Evolutionary conservation across 2,329 filamentous ascomycete genomes (phyloP), one percentile per base, ranked within the genome.

Genomic region (Monosporascus sp.): DNA sequence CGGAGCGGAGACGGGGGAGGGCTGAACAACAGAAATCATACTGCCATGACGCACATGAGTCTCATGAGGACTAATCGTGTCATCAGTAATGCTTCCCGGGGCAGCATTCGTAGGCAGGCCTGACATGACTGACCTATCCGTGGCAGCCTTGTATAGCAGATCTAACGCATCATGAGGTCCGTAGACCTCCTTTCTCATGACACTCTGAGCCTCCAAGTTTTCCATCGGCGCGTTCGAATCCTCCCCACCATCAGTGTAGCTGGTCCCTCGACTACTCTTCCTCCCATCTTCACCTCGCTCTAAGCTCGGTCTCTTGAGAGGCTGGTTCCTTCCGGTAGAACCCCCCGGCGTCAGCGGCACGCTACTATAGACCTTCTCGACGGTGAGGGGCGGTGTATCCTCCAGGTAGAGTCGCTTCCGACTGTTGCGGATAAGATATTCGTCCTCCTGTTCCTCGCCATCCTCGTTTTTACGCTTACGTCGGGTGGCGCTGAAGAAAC

Each of bases 401-500:
- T 74, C 74, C 51, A 75, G 71, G 48, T 81, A 77, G 55, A 82
- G 66, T 56, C 87, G 81, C 72, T 91, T 91, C 56, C 89, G 80
- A 45, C 87, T 87, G 70, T 89, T 90, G 62, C 87, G 82, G 35
- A 87, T 68, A 54, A 87, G 82, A 68, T 89, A 89, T 58, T 90
- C 86, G 61, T 84, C 81, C 53, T 76, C 75, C 28, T 71, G 72
- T 51, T 80, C 79, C 20, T 74, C 78, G 37, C 75, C 82, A 60
- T 88, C 77, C 61, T 78, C 83, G 48, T 80, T 80, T 78, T 94
- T 95, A 68, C 91, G 85, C 84, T 97, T 97, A 67, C 94, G 86
- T 49, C 94, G 82, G 35, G 92, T 97, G 20, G 91, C 90, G 58
- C 91, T 96, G 77, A 99, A 99, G 79, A 88, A 96, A 77, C 94